These are phyloP conservation scores for rapeseed (Brassica napus) DNA, from an alignment of 345 rosid genomes.

Conservation along the genomic window DNA sequence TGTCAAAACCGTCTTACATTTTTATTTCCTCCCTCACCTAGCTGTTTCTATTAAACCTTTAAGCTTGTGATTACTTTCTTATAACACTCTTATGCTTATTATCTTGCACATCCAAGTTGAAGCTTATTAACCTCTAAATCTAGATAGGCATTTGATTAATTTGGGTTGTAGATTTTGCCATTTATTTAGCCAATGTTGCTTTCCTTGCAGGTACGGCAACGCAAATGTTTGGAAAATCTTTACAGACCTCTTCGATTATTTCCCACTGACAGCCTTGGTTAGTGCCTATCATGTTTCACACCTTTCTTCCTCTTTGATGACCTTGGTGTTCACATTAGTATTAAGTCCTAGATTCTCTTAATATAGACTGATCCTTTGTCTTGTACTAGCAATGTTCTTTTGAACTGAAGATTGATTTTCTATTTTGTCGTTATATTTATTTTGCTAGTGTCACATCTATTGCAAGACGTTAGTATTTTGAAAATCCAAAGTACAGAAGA, in stretches of 20 bases:
- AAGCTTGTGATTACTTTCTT: slow-evolving; percentile 11
- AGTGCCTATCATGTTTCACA: slow-evolving; percentile 36
- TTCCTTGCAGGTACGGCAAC: slow-evolving; percentile 81
- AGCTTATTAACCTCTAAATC: no score
- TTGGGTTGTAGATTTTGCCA: slow-evolving; percentile 9
- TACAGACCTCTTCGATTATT: no score
- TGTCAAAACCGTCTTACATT: not conserved
- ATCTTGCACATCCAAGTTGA: not conserved
- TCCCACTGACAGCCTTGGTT: not conserved
- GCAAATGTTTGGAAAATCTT: slow-evolving; percentile 63
- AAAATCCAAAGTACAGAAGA: slow-evolving; percentile 12
- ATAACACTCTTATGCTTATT: not conserved
- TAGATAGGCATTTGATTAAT: no score
- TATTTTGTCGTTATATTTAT: slow-evolving; percentile 2
- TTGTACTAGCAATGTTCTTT: slow-evolving; percentile 16
- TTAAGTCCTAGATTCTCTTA: not conserved
- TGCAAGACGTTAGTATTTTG: slow-evolving; percentile 30
- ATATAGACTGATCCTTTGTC: not conserved
- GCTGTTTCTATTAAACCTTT: slow-evolving; percentile 6
- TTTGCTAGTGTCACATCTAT: slow-evolving; percentile 30
- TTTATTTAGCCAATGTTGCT: not conserved
- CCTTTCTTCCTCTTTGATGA: not conserved
- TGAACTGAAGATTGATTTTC: slow-evolving; percentile 17
- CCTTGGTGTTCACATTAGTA: slow-evolving; percentile 3
- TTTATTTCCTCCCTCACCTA: not conserved